Base-by-base conservation (phyloP, 345 rosid genomes). In the Hypericum androsaemum region DNA sequence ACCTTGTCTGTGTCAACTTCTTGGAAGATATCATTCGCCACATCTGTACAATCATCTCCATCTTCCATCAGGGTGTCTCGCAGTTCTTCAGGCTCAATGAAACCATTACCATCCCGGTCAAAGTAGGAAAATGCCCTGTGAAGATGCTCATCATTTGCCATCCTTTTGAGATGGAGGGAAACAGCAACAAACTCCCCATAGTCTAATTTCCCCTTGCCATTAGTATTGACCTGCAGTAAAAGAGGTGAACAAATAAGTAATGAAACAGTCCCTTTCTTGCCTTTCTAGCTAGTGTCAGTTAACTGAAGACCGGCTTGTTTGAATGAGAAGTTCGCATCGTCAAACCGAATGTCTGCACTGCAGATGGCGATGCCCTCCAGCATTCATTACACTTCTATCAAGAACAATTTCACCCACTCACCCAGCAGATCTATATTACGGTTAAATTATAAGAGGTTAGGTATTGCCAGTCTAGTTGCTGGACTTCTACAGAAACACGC, bases 1-100 rank as follows among this genome's bases (percentile, higher is more conserved):
- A 86, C 99, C 97, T 94, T 94, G 75, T 94, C 94, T 8, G 85
- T 88, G 72, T 94, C 99, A 56, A 94, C 99, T 86, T 94, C 99
- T 60, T 83, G 99, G 79, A 94, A 88, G 74, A 94, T 94, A 71
- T 94, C 95, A 64, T 88, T 82, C 57, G 97, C 97, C 56, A 88
- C 88, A 75, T 85, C 75, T 45, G 77, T 82, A 69, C 94, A 80
- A 59, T 94, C 95, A 50, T 86, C 99, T 67, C 95, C 99, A 63
- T 94, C 95, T 71, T 94, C 99, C 89, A 80, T 83, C 66, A 94
- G 68, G 43, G 97, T 77, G 61, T 86, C 83, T 9, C 81, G 78
- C 51, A 94, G 99, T 84, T 94, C 99, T 39, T 83, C 71, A 28
- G 96, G 97, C 38, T 83, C 85, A 14, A 94, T 94, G 68, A 57